Evolutionary conservation across 352 stramenopile genomes (phyloP).

Genomic region (Pythium dissotocum): DNA sequence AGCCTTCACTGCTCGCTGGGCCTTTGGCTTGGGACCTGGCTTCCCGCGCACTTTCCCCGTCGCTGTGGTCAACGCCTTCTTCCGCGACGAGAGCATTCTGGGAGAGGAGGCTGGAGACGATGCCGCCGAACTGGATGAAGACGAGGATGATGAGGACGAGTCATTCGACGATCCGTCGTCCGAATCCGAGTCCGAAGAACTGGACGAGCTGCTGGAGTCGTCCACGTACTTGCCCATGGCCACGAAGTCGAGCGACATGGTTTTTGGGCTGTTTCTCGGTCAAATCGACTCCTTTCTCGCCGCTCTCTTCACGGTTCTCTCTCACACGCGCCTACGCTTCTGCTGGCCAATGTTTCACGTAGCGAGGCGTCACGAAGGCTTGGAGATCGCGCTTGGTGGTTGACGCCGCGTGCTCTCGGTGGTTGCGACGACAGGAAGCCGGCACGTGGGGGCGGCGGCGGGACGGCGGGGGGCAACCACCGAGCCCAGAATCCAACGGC

Average conservation of each 20-base stretch:
- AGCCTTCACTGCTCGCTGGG: slow-evolving; percentile 5
- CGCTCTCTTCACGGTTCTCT: slow-evolving; percentile 2
- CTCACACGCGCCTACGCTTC: background rate
- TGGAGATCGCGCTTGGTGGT: slow-evolving; percentile 6
- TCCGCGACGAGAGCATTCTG: slow-evolving; percentile 3
- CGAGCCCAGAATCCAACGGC: slow-evolving; percentile 25
- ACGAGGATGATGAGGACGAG: slow-evolving; percentile 43
- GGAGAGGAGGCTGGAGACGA: slow-evolving; percentile 26
- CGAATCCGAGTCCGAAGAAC: slow-evolving; percentile 66
- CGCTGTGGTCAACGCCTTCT: slow-evolving; percentile 25
- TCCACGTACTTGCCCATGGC: slow-evolving; percentile 74
- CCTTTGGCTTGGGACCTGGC: slow-evolving; percentile 22
- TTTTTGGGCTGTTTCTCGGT: background rate
- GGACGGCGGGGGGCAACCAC: slow-evolving; percentile 3
- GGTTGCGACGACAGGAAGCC: slow-evolving; percentile 21
- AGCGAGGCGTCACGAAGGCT: background rate
- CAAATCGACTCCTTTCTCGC: background rate
- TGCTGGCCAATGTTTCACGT: background rate
- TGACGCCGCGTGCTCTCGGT: slow-evolving; percentile 5
- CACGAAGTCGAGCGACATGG: slow-evolving; percentile 81
- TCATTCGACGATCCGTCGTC: slow-evolving; percentile 48
- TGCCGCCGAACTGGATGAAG: slow-evolving; percentile 28
- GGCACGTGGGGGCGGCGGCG: slow-evolving; percentile 14
- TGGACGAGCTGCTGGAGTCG: slow-evolving; percentile 78
- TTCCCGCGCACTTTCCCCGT: slow-evolving; percentile 18